phyloP scores from a whole-genome alignment of 139 green algal species.

The Eudorina sp. region DNA sequence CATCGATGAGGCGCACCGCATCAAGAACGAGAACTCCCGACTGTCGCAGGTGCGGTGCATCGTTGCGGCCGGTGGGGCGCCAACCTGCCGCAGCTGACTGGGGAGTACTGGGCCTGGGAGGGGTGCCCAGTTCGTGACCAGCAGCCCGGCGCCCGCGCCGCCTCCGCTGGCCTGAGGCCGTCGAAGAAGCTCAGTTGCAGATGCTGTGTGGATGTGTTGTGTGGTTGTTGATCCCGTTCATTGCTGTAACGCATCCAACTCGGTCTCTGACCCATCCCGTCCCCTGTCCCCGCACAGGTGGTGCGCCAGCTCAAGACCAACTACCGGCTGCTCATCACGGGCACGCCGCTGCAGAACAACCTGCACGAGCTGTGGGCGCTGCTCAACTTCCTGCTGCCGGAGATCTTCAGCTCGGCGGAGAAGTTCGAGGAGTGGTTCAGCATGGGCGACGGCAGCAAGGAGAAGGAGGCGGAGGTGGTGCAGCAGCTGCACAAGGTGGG shows the following conservation, averaged over 20 bases:
- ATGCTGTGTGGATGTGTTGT: too few relatives aligned
- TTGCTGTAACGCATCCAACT: too few relatives aligned
- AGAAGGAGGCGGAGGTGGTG: conserved; percentile 94
- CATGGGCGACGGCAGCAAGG: conserved; percentile 76
- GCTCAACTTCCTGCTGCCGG: conserved; percentile 98
- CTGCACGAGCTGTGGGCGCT: conserved; percentile 99
- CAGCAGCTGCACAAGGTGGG: conserved; percentile 96
- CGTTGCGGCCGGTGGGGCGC: too few relatives aligned
- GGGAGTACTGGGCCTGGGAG: too few relatives aligned
- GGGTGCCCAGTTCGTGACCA: too few relatives aligned
- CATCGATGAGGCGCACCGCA: conserved; percentile 99
- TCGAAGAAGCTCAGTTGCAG: too few relatives aligned
- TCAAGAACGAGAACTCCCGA: conserved; percentile 99
- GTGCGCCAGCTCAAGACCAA: conserved; percentile 93
- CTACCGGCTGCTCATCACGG: conserved; percentile 98
- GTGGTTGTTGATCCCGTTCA: too few relatives aligned
- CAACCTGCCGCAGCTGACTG: too few relatives aligned
- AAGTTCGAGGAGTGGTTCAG: conserved; percentile 99
- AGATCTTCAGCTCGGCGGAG: conserved; percentile 86
- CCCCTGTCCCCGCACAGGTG: conserved; percentile 61
- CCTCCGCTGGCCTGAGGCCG: too few relatives aligned
- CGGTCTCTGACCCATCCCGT: too few relatives aligned
- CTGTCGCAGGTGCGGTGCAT: conserved; percentile 86
- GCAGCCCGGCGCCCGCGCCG: too few relatives aligned
- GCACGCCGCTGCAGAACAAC: conserved; percentile 98